A percentile compares a stretch with the other conserved stretches of the same genome.
These are phyloP conservation scores for Secale cereale DNA, from an alignment of 176 grass and related monocot genomes.

Conservation along the genomic window DNA sequence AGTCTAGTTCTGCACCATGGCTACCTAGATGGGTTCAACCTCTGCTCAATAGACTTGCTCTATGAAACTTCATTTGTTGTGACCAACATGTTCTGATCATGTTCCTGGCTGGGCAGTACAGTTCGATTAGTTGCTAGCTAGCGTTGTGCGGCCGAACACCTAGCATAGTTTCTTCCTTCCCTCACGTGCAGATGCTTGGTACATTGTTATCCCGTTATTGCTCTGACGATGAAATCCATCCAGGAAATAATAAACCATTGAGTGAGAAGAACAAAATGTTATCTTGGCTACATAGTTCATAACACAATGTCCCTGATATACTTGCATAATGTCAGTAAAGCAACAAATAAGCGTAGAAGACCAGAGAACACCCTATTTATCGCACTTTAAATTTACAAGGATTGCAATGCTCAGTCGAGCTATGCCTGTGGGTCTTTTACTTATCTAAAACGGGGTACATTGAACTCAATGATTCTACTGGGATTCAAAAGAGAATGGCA, in stretches of 20 bases:
- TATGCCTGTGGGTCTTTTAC: neutral
- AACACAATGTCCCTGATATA: neutral
- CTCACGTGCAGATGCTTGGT: too few species aligned
- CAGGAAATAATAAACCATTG: neutral
- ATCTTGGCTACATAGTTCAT: neutral
- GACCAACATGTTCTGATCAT: neutral
- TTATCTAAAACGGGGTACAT: neutral
- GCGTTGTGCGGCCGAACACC: neutral
- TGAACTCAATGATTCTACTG: neutral
- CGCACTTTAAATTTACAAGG: neutral
- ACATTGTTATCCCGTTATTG: too few species aligned
- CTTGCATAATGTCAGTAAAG: neutral
- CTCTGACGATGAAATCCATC: neutral
- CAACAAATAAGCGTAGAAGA: neutral
- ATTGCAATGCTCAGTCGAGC: neutral
- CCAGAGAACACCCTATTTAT: neutral
- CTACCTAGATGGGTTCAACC: neutral
- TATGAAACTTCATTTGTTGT: neutral
- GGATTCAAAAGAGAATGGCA: neutral
- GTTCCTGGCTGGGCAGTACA: too few species aligned
- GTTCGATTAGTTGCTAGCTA: neutral
- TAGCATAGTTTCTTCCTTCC: neutral
- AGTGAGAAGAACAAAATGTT: neutral
- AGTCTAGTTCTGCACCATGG: neutral
- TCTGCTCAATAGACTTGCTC: neutral